phyloP scores from a whole-genome alignment of 352 stramenopile species.

The Blastocystis sp. region DNA sequence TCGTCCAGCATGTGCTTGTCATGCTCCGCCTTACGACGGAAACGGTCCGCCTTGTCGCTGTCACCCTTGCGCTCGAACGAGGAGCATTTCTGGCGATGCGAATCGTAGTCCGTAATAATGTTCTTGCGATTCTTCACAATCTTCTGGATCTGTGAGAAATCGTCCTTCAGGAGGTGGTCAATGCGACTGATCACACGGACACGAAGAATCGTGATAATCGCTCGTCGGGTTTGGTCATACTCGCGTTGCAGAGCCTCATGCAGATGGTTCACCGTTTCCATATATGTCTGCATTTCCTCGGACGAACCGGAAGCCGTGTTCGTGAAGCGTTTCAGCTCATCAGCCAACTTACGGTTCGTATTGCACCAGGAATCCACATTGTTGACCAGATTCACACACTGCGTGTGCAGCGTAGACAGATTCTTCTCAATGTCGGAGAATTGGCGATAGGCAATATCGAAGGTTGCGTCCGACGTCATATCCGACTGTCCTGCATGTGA shows the following conservation, averaged over 20 bases:
- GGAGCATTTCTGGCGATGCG: constrained; percentile 37
- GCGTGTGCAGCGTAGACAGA: constrained; percentile 1
- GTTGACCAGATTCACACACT: constrained; percentile 6
- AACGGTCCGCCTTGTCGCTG: constrained; percentile 36
- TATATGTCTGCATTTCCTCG: background rate
- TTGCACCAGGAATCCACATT: constrained; percentile 35
- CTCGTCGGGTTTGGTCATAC: constrained; percentile 33
- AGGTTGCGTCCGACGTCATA: constrained; percentile 37
- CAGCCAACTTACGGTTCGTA: constrained; percentile 31
- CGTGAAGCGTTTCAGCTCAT: constrained; percentile 45
- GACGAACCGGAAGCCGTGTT: background rate
- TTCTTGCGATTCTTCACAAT: constrained; percentile 35
- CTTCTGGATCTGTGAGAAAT: constrained; percentile 36
- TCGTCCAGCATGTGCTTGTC: constrained; percentile 43
- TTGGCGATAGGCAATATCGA: constrained; percentile 40
- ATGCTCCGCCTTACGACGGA: constrained; percentile 52
- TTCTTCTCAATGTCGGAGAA: constrained; percentile 53
- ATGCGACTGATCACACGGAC: constrained; percentile 35
- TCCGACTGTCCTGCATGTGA: background rate
- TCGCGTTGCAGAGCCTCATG: background rate
- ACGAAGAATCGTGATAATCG: background rate
- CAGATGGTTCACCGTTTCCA: background rate
- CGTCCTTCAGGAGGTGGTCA: constrained; percentile 37
- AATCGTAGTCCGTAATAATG: constrained; percentile 52
- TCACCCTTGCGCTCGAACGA: constrained; percentile 28